phyloP scores from a whole-genome alignment of 2,329 filamentous ascomycete genomes.

The Orbilia oligospora region DNA sequence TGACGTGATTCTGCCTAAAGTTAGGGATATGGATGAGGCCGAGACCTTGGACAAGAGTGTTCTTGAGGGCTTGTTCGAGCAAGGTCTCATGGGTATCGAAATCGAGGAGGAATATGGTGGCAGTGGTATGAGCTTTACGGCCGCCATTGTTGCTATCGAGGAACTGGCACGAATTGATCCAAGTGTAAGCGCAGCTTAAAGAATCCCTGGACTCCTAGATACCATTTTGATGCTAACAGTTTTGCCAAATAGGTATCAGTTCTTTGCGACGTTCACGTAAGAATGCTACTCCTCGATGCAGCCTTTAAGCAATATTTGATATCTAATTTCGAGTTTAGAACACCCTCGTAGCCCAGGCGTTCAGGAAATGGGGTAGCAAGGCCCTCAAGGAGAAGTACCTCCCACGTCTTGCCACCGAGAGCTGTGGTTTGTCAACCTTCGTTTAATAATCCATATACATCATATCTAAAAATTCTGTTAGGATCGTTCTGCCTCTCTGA shows the following conservation, averaged over 20 bases:
- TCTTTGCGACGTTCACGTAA: conserved; percentile 87
- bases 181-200: conserved; percentile 78
- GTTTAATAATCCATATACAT: conserved; percentile 34
- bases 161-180: conserved; percentile 95
- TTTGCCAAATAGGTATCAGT: conserved; percentile 70
- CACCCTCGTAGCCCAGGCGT: conserved; percentile 93
- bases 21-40: conserved; percentile 96
- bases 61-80: conserved; percentile 95
- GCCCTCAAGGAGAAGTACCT: conserved; percentile 87
- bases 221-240: conserved; percentile 4
- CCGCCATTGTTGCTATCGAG: conserved; percentile 96
- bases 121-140: conserved; percentile 98
- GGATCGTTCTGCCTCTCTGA: conserved; percentile 90
- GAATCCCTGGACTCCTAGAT: neutral
- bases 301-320: neutral
- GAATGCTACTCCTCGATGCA: neutral
- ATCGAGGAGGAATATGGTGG: conserved; percentile 98
- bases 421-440: conserved; percentile 72
- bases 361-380: conserved; percentile 85
- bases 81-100: conserved; percentile 96
- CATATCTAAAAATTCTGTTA: conserved; percentile 67
- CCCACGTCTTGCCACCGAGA: conserved; percentile 89
- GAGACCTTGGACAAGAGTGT: conserved; percentile 91
- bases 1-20: conserved; percentile 89
- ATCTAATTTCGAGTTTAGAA: conserved; percentile 70